Evolutionary conservation across 176 grass and related monocot species (phyloP).

Genomic region (Triticum turgidum): DNA sequence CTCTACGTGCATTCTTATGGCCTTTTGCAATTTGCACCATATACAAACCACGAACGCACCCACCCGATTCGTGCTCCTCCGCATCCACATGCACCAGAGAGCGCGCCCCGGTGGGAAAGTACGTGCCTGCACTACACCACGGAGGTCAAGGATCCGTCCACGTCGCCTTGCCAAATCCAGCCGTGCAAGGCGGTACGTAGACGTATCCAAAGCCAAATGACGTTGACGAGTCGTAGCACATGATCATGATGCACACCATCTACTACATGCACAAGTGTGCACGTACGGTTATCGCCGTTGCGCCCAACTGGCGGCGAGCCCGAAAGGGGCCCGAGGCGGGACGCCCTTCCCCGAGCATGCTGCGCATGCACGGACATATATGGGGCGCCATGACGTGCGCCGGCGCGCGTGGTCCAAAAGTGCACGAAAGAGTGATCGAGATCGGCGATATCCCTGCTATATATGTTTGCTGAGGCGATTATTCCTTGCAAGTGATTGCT

Average conservation of each 20-base stretch:
- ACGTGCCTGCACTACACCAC: neutral
- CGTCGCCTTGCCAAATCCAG: too few relatives aligned
- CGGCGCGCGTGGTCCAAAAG: neutral
- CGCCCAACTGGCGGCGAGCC: neutral
- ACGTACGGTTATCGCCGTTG: neutral
- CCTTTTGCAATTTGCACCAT: too few relatives aligned
- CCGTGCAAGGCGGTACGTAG: too few relatives aligned
- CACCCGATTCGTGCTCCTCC: too few relatives aligned
- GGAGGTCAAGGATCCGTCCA: neutral
- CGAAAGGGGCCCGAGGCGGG: neutral
- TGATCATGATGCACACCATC: neutral
- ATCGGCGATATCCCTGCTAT: too few relatives aligned
- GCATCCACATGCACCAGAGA: neutral
- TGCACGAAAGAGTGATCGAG: slow-evolving; percentile 5
- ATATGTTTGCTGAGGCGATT: neutral
- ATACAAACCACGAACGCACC: too few relatives aligned
- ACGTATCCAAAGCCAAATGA: too few relatives aligned
- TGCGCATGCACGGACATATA: neutral
- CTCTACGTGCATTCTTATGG: too few relatives aligned
- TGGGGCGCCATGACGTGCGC: neutral
- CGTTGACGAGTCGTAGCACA: too few relatives aligned
- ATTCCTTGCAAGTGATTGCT: slow-evolving; percentile 33
- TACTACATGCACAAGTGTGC: neutral
- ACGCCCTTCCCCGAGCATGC: neutral
- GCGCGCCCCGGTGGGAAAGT: neutral